Conservation (phyloP, 2,329 filamentous ascomycete species). For the Clarireedia monteithiana region DNA sequence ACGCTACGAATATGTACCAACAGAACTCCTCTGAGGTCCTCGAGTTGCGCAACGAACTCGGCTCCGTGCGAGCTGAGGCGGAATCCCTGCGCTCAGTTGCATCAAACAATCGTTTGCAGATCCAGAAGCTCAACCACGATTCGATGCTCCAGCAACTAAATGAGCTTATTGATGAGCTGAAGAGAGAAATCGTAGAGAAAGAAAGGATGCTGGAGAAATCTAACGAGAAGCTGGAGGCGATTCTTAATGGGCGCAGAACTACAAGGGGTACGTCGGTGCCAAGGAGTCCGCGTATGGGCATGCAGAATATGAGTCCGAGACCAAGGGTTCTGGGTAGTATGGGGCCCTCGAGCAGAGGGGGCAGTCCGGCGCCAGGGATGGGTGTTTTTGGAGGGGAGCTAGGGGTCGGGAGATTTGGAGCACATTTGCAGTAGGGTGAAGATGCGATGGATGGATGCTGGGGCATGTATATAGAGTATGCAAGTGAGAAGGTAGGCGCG, state of each 20-base stretch:
- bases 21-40: conserved; percentile 19
- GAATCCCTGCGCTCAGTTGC: conserved; percentile 17
- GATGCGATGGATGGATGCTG: background rate
- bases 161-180: conserved; percentile 29
- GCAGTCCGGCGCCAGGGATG: conserved; percentile 20
- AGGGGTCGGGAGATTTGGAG: background rate
- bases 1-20: conserved; percentile 25
- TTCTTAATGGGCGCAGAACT: conserved; percentile 33
- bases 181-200: conserved; percentile 23
- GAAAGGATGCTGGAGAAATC: conserved; percentile 34
- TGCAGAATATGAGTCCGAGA: conserved; percentile 21
- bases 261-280: conserved; percentile 26
- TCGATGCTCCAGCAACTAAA: conserved; percentile 15
- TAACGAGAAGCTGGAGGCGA: conserved; percentile 31
- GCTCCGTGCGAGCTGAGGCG: conserved; percentile 13
- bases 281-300: conserved; percentile 25
- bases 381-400: conserved; percentile 1
- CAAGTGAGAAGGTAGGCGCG: background rate
- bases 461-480: background rate
- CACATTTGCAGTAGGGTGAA: background rate
- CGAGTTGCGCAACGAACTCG: conserved; percentile 16
- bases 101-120: conserved; percentile 19
- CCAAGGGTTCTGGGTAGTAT: conserved; percentile 11
- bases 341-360: conserved; percentile 16
- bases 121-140: conserved; percentile 23